Evolutionary conservation across 352 stramenopile species (phyloP).

Genomic region (Phytophthora europaea): DNA sequence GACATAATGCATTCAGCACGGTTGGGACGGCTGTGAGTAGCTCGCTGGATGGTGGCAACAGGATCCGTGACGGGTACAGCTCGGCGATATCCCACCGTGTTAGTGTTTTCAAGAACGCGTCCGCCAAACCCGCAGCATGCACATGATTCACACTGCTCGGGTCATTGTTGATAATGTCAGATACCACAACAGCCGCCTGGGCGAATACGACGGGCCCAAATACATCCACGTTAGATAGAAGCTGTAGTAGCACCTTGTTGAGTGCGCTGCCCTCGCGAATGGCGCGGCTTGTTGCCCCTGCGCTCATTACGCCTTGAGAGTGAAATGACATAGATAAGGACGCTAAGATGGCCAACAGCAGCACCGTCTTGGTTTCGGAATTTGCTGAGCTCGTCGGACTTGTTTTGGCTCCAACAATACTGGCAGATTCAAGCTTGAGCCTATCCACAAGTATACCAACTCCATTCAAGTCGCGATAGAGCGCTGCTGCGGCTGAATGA

Average conservation of each 20-base stretch:
- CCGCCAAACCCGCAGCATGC: constrained; percentile 92
- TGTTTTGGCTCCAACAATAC: constrained; percentile 31
- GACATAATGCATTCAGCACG: constrained; percentile 92
- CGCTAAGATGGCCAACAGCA: constrained; percentile 79
- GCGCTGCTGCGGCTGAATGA: constrained; percentile 66
- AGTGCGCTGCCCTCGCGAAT: constrained; percentile 91
- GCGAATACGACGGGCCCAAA: constrained; percentile 96
- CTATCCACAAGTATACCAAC: constrained; percentile 88
- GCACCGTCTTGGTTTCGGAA: constrained; percentile 67
- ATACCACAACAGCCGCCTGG: constrained; percentile 93
- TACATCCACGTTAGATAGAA: constrained; percentile 91
- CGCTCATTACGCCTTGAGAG: constrained; percentile 90
- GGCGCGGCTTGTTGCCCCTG: constrained; percentile 84
- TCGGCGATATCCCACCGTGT: constrained; percentile 80
- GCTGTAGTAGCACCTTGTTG: constrained; percentile 88
- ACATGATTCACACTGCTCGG: constrained; percentile 96
- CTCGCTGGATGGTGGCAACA: constrained; percentile 90
- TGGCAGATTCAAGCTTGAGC: constrained; percentile 64
- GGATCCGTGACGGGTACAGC: constrained; percentile 55
- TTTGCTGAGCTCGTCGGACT: constrained; percentile 25
- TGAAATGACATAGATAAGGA: constrained; percentile 89
- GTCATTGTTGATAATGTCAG: constrained; percentile 98
- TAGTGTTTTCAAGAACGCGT: constrained; percentile 94
- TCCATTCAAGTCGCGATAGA: constrained; percentile 89
- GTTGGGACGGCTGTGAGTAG: constrained; percentile 96